These are phyloP conservation scores for Botrytis elliptica DNA, from an alignment of 2,329 filamentous ascomycete species.

Conservation along the genomic window DNA sequence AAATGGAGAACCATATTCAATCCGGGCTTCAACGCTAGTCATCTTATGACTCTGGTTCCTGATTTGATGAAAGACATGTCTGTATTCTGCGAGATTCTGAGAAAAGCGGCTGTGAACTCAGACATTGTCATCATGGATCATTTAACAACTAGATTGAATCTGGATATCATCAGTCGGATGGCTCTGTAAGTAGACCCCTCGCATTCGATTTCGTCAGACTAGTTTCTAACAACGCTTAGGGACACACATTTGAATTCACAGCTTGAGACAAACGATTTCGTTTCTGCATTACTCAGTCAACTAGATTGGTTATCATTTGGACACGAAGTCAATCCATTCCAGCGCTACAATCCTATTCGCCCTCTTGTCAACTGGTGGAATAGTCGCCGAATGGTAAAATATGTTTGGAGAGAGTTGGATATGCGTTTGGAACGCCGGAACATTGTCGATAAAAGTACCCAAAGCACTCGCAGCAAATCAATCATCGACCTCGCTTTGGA, in stretches of 20 bases:
- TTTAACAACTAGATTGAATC: not conserved
- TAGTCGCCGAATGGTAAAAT: not conserved
- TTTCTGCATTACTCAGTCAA: not conserved
- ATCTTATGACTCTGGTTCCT: conserved; percentile 9
- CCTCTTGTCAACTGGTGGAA: not conserved
- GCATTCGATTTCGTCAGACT: not conserved
- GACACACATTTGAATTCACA: not conserved
- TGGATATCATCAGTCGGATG: not conserved
- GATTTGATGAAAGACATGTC: not conserved
- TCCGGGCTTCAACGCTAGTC: not conserved
- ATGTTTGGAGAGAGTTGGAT: not conserved
- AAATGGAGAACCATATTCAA: conserved; percentile 4
- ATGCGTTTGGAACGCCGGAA: not conserved
- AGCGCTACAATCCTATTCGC: not conserved
- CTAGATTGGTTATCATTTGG: conserved; percentile 1
- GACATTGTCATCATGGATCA: not conserved
- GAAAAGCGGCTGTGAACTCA: not conserved
- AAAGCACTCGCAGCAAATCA: not conserved
- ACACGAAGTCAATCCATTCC: not conserved
- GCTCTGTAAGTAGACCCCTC: not conserved
- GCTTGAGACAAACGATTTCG: not conserved
- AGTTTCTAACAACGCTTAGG: not conserved
- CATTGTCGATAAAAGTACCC: not conserved
- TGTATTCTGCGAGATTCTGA: not conserved
- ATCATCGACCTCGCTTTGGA: conserved; percentile 7